Conservation (phyloP, 306 rosid species). For the Ammopiptanthus mongolicus region DNA sequence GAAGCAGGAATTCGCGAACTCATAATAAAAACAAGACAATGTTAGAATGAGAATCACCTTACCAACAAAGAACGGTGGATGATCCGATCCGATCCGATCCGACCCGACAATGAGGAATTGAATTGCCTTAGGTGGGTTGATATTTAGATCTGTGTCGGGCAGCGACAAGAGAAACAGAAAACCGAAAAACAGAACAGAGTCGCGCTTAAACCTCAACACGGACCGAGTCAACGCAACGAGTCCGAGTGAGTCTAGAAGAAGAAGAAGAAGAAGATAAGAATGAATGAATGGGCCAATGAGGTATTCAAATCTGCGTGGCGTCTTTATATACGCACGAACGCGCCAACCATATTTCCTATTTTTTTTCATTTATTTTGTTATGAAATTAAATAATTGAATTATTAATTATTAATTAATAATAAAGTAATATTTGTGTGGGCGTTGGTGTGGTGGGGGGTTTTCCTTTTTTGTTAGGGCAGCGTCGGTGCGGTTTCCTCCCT, state of each 20-base stretch:
- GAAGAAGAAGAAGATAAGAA: background rate
- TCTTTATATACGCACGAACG: constrained; percentile 15
- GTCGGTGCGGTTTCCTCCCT: background rate
- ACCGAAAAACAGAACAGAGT: constrained; percentile 18
- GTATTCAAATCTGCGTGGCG: background rate
- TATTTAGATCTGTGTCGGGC: background rate
- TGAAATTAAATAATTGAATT: too few species aligned
- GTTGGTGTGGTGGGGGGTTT: background rate
- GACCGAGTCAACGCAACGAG: constrained; percentile 38
- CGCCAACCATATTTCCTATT: constrained; percentile 11
- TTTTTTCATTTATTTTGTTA: background rate
- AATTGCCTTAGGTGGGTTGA: background rate
- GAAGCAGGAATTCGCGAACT: background rate
- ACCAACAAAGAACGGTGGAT: background rate
- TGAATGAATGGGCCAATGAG: background rate
- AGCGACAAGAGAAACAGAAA: constrained; percentile 23
- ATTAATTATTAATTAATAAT: too few species aligned
- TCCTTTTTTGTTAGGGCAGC: background rate
- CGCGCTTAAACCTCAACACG: constrained; percentile 25
- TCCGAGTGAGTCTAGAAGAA: constrained; percentile 13
- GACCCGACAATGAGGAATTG: background rate
- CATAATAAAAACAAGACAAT: background rate
- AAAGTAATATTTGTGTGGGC: background rate
- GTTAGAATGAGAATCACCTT: background rate
- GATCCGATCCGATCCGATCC: background rate